Conservation (phyloP, 2,329 filamentous ascomycete species). For the Chaetomium strumarium region DNA sequence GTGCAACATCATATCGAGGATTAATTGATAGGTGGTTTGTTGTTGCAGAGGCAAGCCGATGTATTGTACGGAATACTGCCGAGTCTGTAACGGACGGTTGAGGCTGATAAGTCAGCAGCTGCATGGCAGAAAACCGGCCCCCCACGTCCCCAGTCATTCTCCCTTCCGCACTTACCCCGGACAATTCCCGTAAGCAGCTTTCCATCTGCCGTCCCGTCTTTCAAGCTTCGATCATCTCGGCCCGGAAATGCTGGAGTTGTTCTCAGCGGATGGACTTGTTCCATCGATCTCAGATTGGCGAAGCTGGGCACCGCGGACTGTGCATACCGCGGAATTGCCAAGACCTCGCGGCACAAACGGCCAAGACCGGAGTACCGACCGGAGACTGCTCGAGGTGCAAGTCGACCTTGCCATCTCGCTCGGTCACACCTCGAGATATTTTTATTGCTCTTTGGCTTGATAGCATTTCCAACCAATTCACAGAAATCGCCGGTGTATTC, state of each 20-base stretch:
- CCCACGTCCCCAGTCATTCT: too few relatives aligned
- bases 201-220: background rate
- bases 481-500: too few relatives aligned
- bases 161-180: too few relatives aligned
- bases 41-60: too few relatives aligned
- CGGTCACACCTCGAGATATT: background rate
- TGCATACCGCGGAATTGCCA: slow-evolving; percentile 6
- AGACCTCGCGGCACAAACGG: background rate
- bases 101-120: too few relatives aligned
- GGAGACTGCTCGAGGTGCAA: background rate
- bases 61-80: too few relatives aligned
- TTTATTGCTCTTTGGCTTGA: too few relatives aligned
- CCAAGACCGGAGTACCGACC: background rate
- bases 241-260: background rate
- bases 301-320: background rate
- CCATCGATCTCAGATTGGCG: slow-evolving; percentile 2
- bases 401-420: background rate
- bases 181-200: background rate
- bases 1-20: too few relatives aligned
- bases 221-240: background rate
- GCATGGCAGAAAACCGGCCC: too few relatives aligned
- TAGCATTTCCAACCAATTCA: too few relatives aligned
- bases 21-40: too few relatives aligned
- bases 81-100: too few relatives aligned
- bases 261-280: background rate